Evolutionary conservation across 805 yeast genomes (phyloP).

Genomic region (Spathaspora boniae): DNA sequence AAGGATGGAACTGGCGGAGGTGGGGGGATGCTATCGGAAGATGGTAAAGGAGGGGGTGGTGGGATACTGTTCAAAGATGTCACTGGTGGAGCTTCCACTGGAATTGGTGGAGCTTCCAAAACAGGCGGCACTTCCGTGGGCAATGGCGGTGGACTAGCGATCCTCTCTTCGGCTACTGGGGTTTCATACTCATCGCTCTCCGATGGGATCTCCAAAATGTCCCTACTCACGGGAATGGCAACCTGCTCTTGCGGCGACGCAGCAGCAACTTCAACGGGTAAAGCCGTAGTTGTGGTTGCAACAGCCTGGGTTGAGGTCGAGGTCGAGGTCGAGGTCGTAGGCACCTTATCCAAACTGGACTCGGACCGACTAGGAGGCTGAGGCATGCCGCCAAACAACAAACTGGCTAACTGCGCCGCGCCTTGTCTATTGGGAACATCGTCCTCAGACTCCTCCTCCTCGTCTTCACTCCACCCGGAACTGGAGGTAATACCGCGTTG

Average conservation of each 20-base stretch:
- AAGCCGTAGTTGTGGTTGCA: slow-evolving; percentile 13
- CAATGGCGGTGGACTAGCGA: slow-evolving; percentile 9
- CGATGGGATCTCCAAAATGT: no score
- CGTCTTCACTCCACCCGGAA: slow-evolving; percentile 47
- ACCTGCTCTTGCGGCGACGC: no score
- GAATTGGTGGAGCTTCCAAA: slow-evolving; percentile 11
- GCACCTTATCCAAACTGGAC: slow-evolving; percentile 4
- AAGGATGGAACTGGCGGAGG: slow-evolving; percentile 22
- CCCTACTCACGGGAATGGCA: no score
- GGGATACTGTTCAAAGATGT: slow-evolving; percentile 16
- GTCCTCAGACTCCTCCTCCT: slow-evolving; percentile 45
- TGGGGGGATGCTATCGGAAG: slow-evolving; percentile 14
- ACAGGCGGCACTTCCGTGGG: slow-evolving; percentile 9
- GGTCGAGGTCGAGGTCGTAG: slow-evolving; percentile 9
- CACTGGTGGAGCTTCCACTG: slow-evolving; percentile 13
- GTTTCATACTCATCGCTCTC: no score
- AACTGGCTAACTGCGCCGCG: slow-evolving; percentile 54
- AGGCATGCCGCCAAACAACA: slow-evolving; percentile 50
- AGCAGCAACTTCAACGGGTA: no score
- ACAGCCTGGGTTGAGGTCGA: slow-evolving; percentile 3
- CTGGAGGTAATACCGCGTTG: slow-evolving; percentile 54
- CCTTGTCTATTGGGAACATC: slow-evolving; percentile 48
- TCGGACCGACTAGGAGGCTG: slow-evolving; percentile 27
- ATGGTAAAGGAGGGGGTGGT: slow-evolving; percentile 17
- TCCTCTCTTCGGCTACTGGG: slow-evolving; percentile 7